phyloP scores from a whole-genome alignment of 2,329 filamentous ascomycete species.

The Fusarium veterinarium region DNA sequence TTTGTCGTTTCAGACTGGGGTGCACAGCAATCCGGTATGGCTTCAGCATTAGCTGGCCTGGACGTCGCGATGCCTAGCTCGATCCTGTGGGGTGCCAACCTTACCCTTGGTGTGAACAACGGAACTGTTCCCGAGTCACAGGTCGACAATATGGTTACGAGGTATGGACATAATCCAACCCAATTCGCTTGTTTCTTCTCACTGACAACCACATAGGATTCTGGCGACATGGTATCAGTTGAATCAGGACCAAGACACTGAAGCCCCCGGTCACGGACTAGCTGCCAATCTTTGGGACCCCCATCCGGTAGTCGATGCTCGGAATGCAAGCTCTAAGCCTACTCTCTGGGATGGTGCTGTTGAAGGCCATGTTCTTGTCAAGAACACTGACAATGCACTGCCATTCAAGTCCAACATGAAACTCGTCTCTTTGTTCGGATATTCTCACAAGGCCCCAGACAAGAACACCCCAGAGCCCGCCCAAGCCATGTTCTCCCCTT shows the following conservation, averaged over 20 bases:
- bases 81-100: conserved; percentile 4
- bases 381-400: conserved; percentile 2
- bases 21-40: conserved; percentile 8
- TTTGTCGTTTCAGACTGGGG: conserved; percentile 67
- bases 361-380: conserved; percentile 15
- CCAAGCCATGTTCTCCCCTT: background rate
- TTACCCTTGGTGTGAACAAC: conserved; percentile 17
- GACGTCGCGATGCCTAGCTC: conserved; percentile 47
- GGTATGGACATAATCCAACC: background rate
- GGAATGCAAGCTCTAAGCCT: background rate
- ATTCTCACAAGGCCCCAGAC: conserved; percentile 2
- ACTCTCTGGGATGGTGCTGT: conserved; percentile 6
- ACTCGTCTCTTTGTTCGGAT: conserved; percentile 12
- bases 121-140: conserved; percentile 11
- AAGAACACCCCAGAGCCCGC: conserved; percentile 6
- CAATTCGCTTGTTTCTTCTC: accelerated
- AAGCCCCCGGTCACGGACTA: background rate
- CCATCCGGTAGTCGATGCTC: conserved; percentile 8
- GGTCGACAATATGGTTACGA: conserved; percentile 24
- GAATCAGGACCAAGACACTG: conserved; percentile 4
- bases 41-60: conserved; percentile 6
- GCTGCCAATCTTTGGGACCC: background rate
- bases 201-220: background rate
- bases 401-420: conserved; percentile 3
- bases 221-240: conserved; percentile 15